A percentile compares a stretch with the other conserved stretches of the same genome.
These are phyloP conservation scores for Coelastrella sp. DNA, from an alignment of 139 green algal genomes.

Conservation along the genomic window DNA sequence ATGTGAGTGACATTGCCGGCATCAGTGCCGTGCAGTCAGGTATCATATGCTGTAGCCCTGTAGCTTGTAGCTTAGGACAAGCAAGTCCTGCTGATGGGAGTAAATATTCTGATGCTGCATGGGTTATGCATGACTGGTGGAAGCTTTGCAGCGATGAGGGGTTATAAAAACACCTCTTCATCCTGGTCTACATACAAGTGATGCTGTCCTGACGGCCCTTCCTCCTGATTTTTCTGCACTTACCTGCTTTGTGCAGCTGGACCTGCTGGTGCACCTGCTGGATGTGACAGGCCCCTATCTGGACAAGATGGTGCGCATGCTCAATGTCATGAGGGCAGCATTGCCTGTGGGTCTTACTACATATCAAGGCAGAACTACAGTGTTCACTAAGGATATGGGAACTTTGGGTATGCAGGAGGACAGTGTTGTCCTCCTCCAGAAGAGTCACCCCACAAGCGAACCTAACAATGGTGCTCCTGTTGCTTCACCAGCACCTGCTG, in stretches of 20 bases:
- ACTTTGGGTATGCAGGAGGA: neutral
- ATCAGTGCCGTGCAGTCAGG: too few relatives aligned
- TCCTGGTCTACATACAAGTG: too few relatives aligned
- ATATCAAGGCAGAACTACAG: neutral
- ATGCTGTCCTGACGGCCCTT: neutral
- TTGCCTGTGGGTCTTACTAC: neutral
- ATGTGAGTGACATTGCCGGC: too few relatives aligned
- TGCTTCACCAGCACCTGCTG: neutral
- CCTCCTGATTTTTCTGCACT: neutral
- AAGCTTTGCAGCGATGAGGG: too few relatives aligned
- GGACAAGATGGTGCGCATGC: constrained; percentile 28
- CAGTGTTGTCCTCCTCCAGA: neutral
- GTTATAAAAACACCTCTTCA: too few relatives aligned
- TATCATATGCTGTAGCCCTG: too few relatives aligned
- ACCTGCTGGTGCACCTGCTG: constrained; percentile 39
- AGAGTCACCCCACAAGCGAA: neutral
- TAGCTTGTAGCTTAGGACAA: too few relatives aligned
- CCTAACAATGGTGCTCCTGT: constrained; percentile 26
- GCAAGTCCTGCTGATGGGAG: too few relatives aligned
- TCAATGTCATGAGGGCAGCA: constrained; percentile 17
- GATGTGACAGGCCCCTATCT: constrained; percentile 36
- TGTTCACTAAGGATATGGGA: constrained; percentile 32
- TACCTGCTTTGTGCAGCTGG: constrained; percentile 10
- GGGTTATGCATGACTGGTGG: too few relatives aligned
- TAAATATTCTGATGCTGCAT: too few relatives aligned